These are phyloP conservation scores for Botryotinia calthae DNA, from an alignment of 2,329 filamentous ascomycete genomes.

Conservation along the genomic window DNA sequence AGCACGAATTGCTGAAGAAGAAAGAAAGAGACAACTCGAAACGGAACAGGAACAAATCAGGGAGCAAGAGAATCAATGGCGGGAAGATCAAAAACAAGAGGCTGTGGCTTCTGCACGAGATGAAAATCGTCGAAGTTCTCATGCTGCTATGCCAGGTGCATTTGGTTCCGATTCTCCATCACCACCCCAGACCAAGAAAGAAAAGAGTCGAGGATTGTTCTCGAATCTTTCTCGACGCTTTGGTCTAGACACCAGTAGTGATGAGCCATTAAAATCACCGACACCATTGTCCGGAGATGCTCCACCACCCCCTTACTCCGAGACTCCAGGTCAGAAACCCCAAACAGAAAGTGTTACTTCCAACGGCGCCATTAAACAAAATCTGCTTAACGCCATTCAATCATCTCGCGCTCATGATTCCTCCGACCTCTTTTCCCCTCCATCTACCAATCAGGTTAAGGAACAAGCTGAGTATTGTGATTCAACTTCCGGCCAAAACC, in stretches of 20 bases:
- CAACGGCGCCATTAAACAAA: conserved; percentile 62
- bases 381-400: conserved; percentile 74
- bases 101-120: conserved; percentile 25
- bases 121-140: conserved; percentile 42
- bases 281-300: conserved; percentile 21
- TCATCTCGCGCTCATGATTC: conserved; percentile 76
- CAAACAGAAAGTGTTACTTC: conserved; percentile 51
- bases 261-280: conserved; percentile 8
- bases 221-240: conserved; percentile 64
- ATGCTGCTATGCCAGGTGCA: conserved; percentile 65
- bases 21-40: conserved; percentile 70
- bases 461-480: conserved; percentile 89
- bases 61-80: conserved; percentile 53
- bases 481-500: conserved; percentile 68
- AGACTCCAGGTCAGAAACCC: conserved; percentile 24
- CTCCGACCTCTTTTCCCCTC: conserved; percentile 67
- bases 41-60: conserved; percentile 68
- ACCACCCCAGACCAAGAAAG: conserved; percentile 45
- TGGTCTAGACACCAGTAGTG: conserved; percentile 55
- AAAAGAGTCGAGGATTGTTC: conserved; percentile 55
- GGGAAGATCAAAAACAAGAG: conserved; percentile 32
- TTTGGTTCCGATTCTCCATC: conserved; percentile 63
- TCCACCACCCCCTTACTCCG: conserved; percentile 35
- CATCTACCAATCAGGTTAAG: conserved; percentile 68
- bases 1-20: conserved; percentile 80